Conservation (phyloP, 2,329 filamentous ascomycete species). For the Pseudogymnoascus sp. region DNA sequence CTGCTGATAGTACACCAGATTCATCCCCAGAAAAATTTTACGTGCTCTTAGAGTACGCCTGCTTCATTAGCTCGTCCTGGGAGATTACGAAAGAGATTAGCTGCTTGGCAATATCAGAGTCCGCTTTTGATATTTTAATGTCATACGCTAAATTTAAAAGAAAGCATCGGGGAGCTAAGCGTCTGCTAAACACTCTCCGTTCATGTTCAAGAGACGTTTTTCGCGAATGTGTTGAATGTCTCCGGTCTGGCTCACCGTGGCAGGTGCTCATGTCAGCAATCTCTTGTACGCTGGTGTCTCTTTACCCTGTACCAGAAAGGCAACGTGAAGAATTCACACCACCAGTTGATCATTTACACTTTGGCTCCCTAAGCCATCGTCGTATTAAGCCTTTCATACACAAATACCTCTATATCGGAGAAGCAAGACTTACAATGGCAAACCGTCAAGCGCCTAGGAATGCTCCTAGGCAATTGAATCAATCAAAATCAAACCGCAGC, state of each 20-base stretch:
- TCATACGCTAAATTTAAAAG: conserved; percentile 10
- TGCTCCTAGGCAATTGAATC: no score
- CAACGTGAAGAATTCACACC: background rate
- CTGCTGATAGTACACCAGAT: conserved; percentile 9
- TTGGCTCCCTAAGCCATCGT: no score
- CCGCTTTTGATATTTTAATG: conserved; percentile 11
- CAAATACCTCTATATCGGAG: no score
- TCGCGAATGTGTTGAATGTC: conserved; percentile 9
- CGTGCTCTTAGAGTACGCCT: conserved; percentile 12
- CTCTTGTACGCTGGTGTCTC: conserved; percentile 11
- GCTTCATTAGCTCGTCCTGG: conserved; percentile 12
- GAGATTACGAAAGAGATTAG: conserved; percentile 12
- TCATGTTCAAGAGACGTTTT: conserved; percentile 11
- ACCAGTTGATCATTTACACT: no score
- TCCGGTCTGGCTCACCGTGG: conserved; percentile 12
- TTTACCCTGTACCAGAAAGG: conserved; percentile 12
- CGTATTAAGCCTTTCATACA: no score
- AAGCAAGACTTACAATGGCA: no score
- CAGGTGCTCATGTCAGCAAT: conserved; percentile 10
- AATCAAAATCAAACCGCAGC: no score
- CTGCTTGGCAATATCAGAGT: conserved; percentile 12
- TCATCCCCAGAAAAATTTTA: conserved; percentile 8
- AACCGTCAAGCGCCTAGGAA: no score
- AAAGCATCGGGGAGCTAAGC: conserved; percentile 8
- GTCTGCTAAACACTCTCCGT: conserved; percentile 6